Base-by-base conservation (phyloP, 2,329 filamentous ascomycete genomes). In the Nemania serpens region DNA sequence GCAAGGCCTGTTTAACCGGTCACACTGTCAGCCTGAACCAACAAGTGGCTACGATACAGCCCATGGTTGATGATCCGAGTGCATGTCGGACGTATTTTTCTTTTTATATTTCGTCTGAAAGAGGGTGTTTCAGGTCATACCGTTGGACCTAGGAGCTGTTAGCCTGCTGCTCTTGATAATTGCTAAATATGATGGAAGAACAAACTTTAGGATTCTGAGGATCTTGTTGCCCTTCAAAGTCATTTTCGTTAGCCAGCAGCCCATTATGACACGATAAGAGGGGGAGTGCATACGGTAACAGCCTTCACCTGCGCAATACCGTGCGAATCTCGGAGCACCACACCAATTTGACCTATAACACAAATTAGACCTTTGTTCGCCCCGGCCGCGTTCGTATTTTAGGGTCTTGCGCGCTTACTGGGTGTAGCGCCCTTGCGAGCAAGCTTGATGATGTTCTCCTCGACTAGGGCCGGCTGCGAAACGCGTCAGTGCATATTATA, bases 381-480 rank as follows among this genome's bases (percentile, higher is more conserved):
- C 36, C 33, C 22, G n/a, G 1, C 29, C n/a, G 17, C n/a, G 13
- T 22, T 12, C 13, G 25, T 22, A 10, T 36, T 43, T 18, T 17
- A 18, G 5, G 12, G 34, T 9, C 33, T n/a, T 37, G 20, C 15
- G 54, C 49, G 54, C 61, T 61, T 63, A 58, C 63, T 66, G 34
- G 63, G 63, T 15, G 94, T 97, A 73, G 92, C 92, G 84, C 96
- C 95, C 91, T 98, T 98, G 85, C 91, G 93, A 78, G 95, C 95
- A 79, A 98, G 91, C 87, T 96, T 96, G 85, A 91, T 93, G 84
- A 99, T 99, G 85, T 98, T 93, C 79, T 99, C 95, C 75, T 97
- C 92, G 80, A 99, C 93, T 85, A 96, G 92, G 76, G 97, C 93
- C 78, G 95, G 74, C 62, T 64, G 43, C 33, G 20, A 5, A 46